phyloP scores from a whole-genome alignment of 768 basidiomycete genomes.

The Russula sp. region DNA sequence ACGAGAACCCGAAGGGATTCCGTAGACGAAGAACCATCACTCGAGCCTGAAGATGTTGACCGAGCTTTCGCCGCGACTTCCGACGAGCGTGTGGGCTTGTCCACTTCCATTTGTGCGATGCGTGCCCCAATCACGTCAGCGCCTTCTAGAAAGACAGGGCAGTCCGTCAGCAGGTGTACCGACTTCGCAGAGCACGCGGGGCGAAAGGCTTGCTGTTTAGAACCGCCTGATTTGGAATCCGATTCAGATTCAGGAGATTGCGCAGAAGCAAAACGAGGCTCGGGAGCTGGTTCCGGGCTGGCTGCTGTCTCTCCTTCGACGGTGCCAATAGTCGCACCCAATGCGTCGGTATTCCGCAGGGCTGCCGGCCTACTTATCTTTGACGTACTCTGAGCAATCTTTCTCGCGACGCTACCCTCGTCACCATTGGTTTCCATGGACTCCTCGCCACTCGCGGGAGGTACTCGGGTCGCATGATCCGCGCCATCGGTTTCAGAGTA shows the following conservation, averaged over 20 bases:
- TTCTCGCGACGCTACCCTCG: neutral
- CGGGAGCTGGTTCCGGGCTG: neutral
- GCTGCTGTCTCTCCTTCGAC: neutral
- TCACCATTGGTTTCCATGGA: neutral
- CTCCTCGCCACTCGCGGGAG: neutral
- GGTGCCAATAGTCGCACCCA: neutral
- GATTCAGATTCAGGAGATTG: neutral
- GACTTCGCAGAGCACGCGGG: neutral
- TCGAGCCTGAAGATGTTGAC: neutral
- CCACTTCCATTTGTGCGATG: conserved; percentile 4
- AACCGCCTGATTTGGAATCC: neutral
- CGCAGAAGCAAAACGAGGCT: neutral
- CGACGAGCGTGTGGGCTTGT: neutral
- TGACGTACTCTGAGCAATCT: neutral
- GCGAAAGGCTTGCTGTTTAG: neutral
- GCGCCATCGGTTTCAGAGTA: neutral
- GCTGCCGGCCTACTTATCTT: neutral
- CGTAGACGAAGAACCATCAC: neutral
- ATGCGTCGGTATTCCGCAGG: neutral
- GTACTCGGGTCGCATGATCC: neutral
- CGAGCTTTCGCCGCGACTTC: neutral
- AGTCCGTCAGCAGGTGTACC: conserved; percentile 2
- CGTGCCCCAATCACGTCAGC: neutral
- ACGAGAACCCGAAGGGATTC: neutral
- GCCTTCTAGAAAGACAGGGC: neutral